Evolutionary conservation across 495 filamentous ascomycete species (phyloP), one percentile per base, ranked within the genome.

Genomic region (Talaromyces liani): DNA sequence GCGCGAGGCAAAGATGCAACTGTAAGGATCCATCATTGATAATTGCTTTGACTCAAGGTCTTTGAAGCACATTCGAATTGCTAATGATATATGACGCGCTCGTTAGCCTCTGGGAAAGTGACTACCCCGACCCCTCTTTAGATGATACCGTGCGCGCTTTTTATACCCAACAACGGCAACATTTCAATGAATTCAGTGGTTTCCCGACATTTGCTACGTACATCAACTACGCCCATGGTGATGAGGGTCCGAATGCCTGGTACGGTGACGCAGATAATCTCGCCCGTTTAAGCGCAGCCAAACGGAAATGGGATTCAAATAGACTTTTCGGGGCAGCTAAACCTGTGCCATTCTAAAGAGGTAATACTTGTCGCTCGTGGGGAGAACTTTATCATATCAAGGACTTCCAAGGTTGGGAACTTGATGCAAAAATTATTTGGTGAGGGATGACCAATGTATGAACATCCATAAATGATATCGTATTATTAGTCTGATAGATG

Each of bases 191-290:
- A 16, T 64, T 66, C 1, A 67, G 62, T 3, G 74, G 75, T 0
- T 74, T 68, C 58, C 29, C 56, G 1, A 60, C 61, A n/a, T 58
- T 74, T 4, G 45, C 66, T 7, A 54, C 67, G 8, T 78, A 76
- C 57, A 66, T 78, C 33, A 76, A 70, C 47, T 80, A 76, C 62
- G 71, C 70, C 16, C 65, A 69, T 49, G 75, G 78, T n/a, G 75
- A 80, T 59, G 77, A 82, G 62, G 67, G 61, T 4, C 65, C 66
- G 2, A 71, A 68, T 54, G 66, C 69, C 10, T 56, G 65, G 29
- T 76, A 72, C 29, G 63, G 69, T 2, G 68, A 63, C 14, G 31
- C 57, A 14, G 39, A 62, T 4, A 75, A 79, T 29, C 58, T 79
- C 31, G 65, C 63, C 0, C 60, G 68, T 0, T 58, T 78, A 27